Evolutionary conservation across 1,284 basidiomycete species (phyloP).

Genomic region (Cutaneotrichosporon daszewskae): DNA sequence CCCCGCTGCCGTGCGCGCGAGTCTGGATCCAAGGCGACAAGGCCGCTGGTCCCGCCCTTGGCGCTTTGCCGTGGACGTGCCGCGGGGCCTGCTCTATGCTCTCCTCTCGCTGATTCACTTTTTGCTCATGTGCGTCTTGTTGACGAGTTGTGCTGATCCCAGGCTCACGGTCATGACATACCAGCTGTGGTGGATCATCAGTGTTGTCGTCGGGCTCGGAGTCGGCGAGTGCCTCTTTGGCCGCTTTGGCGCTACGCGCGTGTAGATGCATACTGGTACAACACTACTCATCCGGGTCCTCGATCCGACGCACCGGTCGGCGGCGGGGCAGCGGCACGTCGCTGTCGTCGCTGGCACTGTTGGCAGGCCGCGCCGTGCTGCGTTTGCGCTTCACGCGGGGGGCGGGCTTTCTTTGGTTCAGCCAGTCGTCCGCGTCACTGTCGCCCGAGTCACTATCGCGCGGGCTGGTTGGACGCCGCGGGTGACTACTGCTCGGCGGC

Average conservation of each 20-base stretch:
- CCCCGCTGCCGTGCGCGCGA: constrained; percentile 19
- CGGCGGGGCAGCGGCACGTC: no score
- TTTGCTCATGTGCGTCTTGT: constrained; percentile 38
- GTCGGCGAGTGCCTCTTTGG: constrained; percentile 43
- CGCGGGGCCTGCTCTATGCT: constrained; percentile 30
- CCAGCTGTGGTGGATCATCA: constrained; percentile 43
- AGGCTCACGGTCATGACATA: constrained; percentile 46
- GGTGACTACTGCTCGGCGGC: background rate
- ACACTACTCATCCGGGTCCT: constrained; percentile 9
- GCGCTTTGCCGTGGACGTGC: constrained; percentile 27
- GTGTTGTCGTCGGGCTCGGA: constrained; percentile 36
- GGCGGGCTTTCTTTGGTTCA: no score
- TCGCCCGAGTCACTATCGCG: no score
- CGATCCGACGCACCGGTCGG: no score
- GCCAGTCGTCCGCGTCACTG: no score
- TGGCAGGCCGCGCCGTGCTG: no score
- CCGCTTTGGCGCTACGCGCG: constrained; percentile 12
- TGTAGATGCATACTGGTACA: constrained; percentile 14
- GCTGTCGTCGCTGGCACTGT: no score
- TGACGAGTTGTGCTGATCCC: constrained; percentile 20
- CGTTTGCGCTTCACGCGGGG: no score
- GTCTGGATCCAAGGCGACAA: constrained; percentile 17
- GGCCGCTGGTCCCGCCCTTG: constrained; percentile 32
- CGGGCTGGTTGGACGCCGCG: no score
- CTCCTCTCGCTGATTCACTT: constrained; percentile 34